Evolutionary conservation across 441 rosid species (phyloP).

Genomic region (Erodium chrysanthum): DNA sequence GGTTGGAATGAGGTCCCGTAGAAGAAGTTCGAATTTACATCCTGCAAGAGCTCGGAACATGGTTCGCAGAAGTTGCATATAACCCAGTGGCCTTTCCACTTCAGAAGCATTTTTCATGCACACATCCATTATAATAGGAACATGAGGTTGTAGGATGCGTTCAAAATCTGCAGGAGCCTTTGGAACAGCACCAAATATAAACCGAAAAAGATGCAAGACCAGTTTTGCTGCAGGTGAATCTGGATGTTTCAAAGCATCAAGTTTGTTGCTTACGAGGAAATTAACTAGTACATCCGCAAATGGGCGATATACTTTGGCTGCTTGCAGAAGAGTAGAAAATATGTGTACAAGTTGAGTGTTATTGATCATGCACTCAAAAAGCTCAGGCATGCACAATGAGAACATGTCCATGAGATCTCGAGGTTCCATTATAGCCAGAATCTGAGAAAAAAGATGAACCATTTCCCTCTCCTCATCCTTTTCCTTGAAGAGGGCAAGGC

Average conservation of each 20-base stretch:
- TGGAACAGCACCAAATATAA: slow-evolving; percentile 77
- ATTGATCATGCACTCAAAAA: slow-evolving; percentile 91
- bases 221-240: slow-evolving; percentile 78
- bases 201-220: slow-evolving; percentile 80
- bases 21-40: slow-evolving; percentile 82
- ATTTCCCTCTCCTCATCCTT: slow-evolving; percentile 97
- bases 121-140: slow-evolving; percentile 82
- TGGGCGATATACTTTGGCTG: slow-evolving; percentile 71
- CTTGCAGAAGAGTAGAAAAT: slow-evolving; percentile 73
- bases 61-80: slow-evolving; percentile 82
- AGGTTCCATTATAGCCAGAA: slow-evolving; percentile 89
- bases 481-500: slow-evolving; percentile 91
- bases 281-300: slow-evolving; percentile 85
- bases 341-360: slow-evolving; percentile 79
- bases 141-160: slow-evolving; percentile 86
- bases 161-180: slow-evolving; percentile 92
- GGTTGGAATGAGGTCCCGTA: slow-evolving; percentile 77
- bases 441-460: slow-evolving; percentile 75
- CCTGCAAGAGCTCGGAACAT: slow-evolving; percentile 92
- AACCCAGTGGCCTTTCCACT: slow-evolving; percentile 88
- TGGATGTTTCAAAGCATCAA: slow-evolving; percentile 69
- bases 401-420: slow-evolving; percentile 99
- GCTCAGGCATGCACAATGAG: slow-evolving; percentile 91
- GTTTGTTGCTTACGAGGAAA: slow-evolving; percentile 80
- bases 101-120: slow-evolving; percentile 92